Conservation (phyloP, 352 stramenopile genomes). For the Phytophthora hibernalis region DNA sequence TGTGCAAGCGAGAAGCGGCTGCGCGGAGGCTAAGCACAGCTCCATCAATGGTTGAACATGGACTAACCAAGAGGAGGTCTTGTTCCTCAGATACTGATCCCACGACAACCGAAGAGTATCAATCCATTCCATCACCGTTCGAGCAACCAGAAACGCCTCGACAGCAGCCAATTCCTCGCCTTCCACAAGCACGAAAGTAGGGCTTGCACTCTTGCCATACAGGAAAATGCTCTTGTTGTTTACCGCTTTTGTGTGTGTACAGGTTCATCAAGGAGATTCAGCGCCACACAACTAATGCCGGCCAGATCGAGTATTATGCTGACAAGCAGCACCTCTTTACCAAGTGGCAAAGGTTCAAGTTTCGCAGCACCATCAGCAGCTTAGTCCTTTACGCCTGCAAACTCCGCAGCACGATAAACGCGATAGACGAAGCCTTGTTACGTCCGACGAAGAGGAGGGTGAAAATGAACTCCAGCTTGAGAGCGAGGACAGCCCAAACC, state of each 20-base stretch:
- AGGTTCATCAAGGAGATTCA: slow-evolving; percentile 74
- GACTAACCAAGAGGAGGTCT: not conserved
- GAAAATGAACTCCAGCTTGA: slow-evolving; percentile 15
- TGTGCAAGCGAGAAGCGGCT: slow-evolving; percentile 53
- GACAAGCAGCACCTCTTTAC: slow-evolving; percentile 78
- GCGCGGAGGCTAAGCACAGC: slow-evolving; percentile 13
- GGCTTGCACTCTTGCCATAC: slow-evolving; percentile 6
- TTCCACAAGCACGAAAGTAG: slow-evolving; percentile 71
- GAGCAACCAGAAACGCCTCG: slow-evolving; percentile 37
- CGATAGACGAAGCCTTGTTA: not conserved
- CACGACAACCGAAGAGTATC: not conserved
- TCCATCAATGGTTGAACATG: not conserved
- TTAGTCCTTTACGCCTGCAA: slow-evolving; percentile 5
- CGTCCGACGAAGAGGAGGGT: not conserved
- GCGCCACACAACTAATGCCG: slow-evolving; percentile 53
- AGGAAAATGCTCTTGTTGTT: not conserved
- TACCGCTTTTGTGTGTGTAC: not conserved
- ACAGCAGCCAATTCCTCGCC: slow-evolving; percentile 54
- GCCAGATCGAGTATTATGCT: slow-evolving; percentile 71
- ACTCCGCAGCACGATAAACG: not conserved
- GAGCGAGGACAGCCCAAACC: slow-evolving; percentile 16
- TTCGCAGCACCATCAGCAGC: slow-evolving; percentile 59
- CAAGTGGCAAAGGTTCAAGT: slow-evolving; percentile 77
- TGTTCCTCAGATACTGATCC: not conserved
- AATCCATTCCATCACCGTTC: slow-evolving; percentile 30